Percentiles rank a stretch among this genome's conserved stretches.
These are phyloP conservation scores for Stereum hirsutum DNA, from an alignment of 1,284 basidiomycete species.

Conservation along the genomic window DNA sequence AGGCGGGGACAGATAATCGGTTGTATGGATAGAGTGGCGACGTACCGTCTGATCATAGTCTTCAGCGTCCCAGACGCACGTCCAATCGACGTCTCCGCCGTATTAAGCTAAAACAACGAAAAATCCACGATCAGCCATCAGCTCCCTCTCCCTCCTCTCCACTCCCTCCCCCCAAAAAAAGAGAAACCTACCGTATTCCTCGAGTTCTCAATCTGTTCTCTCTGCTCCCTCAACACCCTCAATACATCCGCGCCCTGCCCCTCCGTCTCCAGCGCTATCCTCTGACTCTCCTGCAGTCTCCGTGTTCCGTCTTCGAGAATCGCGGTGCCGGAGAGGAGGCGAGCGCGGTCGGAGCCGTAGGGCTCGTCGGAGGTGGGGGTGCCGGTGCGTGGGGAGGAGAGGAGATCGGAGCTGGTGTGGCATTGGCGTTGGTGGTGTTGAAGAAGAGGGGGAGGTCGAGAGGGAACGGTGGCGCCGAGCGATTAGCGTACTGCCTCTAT, in stretches of 20 bases:
- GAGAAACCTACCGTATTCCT: constrained; percentile 67
- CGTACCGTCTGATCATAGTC: constrained; percentile 71
- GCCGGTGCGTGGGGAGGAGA: constrained; percentile 32
- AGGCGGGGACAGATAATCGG: constrained; percentile 5
- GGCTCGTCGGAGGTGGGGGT: constrained; percentile 70
- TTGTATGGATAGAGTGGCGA: constrained; percentile 3
- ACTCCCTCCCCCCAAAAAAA: neutral
- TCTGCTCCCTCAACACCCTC: constrained; percentile 75
- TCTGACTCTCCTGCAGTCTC: constrained; percentile 83
- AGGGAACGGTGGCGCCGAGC: too few relatives aligned
- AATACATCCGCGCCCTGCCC: constrained; percentile 92
- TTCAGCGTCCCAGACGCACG: constrained; percentile 66
- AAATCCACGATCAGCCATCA: too few relatives aligned
- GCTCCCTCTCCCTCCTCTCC: too few relatives aligned
- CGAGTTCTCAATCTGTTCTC: constrained; percentile 94
- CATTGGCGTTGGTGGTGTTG: too few relatives aligned
- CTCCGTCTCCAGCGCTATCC: constrained; percentile 94
- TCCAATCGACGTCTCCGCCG: constrained; percentile 66
- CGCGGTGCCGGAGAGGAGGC: constrained; percentile 68
- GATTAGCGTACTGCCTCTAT: too few relatives aligned
- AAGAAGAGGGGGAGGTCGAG: too few relatives aligned
- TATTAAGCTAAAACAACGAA: constrained; percentile 37
- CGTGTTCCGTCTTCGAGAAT: constrained; percentile 72
- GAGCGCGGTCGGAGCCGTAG: constrained; percentile 68
- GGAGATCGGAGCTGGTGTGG: constrained; percentile 50